Conservation (phyloP, 306 rosid species). For the Castanopsis chinensis region DNA sequence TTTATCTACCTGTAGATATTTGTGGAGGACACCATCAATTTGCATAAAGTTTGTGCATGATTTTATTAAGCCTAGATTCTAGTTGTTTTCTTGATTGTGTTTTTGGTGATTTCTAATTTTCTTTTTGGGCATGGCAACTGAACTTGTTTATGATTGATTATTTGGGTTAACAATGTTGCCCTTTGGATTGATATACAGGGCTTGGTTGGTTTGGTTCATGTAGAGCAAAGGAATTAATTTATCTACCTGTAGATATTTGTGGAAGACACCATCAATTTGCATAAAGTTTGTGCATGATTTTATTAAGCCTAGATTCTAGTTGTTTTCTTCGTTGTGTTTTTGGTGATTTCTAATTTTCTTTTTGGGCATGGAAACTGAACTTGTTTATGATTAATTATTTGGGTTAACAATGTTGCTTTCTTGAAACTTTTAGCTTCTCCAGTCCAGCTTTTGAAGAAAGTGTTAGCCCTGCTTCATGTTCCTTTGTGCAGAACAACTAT, state of each 20-base stretch:
- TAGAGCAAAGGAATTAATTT: neutral
- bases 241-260: neutral
- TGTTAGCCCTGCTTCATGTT: slow-evolving; percentile 33
- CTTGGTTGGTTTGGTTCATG: neutral
- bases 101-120: neutral
- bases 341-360: neutral
- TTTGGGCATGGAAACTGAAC: neutral
- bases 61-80: neutral
- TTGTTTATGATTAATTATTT: neutral
- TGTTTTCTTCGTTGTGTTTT: neutral
- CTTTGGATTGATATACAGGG: slow-evolving; percentile 10
- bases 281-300: neutral
- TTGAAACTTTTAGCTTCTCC: slow-evolving; percentile 31
- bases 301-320: neutral
- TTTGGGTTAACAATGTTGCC: slow-evolving; percentile 8
- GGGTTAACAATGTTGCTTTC: slow-evolving; percentile 17
- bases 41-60: neutral
- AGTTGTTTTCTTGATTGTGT: neutral
- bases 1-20: neutral
- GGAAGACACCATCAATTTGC: neutral
- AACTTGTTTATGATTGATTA: neutral
- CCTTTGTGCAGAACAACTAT: slow-evolving; percentile 23
- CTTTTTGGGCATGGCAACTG: neutral
- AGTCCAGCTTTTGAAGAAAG: slow-evolving; percentile 39
- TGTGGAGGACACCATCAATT: neutral